A percentile compares a stretch with the other conserved stretches of the same genome.
Conservation (phyloP, 805 yeast genomes). For the Saccharomycopsis capsularis region DNA sequence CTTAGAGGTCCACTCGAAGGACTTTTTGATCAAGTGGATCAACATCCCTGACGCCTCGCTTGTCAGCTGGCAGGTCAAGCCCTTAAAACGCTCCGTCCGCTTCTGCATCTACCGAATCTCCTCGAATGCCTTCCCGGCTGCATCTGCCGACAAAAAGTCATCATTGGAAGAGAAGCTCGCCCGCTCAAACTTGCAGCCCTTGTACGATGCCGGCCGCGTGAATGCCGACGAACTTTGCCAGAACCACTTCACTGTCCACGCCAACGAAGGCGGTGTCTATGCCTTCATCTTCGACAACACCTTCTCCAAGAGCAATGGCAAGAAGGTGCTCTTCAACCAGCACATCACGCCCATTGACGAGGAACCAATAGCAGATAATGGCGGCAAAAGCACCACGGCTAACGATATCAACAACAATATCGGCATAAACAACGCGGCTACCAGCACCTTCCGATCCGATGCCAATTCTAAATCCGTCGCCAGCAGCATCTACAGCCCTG, state of each 20-base stretch:
- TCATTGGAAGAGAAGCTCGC: slow-evolving; percentile 16
- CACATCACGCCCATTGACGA: slow-evolving; percentile 28
- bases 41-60: slow-evolving; percentile 59
- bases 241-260: slow-evolving; percentile 31
- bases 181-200: slow-evolving; percentile 10
- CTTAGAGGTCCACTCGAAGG: slow-evolving; percentile 81
- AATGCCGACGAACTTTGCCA: slow-evolving; percentile 22
- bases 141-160: background rate
- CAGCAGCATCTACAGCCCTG: too few relatives aligned
- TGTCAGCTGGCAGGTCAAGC: slow-evolving; percentile 76
- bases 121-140: background rate
- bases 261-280: slow-evolving; percentile 57
- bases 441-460: too few relatives aligned
- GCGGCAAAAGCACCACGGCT: background rate
- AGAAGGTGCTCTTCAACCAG: slow-evolving; percentile 66
- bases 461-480: background rate
- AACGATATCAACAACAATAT: too few relatives aligned
- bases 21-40: slow-evolving; percentile 89
- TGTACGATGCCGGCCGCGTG: slow-evolving; percentile 17
- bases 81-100: slow-evolving; percentile 56
- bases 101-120: slow-evolving; percentile 23
- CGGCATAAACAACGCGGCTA: background rate
- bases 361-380: background rate
- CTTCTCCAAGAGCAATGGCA: slow-evolving; percentile 76
- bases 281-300: slow-evolving; percentile 93